Evolutionary conservation across 2,329 filamentous ascomycete species (phyloP), one percentile per base, ranked within the genome.

Genomic region (Nigrospora oryzae): DNA sequence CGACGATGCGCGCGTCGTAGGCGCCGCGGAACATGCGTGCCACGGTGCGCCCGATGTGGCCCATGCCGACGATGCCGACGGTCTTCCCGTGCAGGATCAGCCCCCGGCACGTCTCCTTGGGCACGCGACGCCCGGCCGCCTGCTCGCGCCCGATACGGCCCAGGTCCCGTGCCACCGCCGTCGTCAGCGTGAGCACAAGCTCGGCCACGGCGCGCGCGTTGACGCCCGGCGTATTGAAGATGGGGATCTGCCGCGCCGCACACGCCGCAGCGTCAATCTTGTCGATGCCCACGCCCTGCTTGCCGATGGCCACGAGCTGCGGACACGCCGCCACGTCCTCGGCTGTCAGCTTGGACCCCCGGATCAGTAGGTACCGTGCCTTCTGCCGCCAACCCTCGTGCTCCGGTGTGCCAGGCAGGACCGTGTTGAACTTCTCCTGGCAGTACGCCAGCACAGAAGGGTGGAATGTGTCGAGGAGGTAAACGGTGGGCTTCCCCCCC

Each of bases 61-160:
- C 82, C 81, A 85, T 84, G 4, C 82, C 82, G 36, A 86, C 56
- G 38, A 86, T 82, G 1, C 82, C 82, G 7, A 86, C 66, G 4
- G 74, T 67, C 60, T 84, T 84, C 19, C 78, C 80, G 56, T 82
- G 65, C 1, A 81, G 82, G 53, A 84, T 80, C 53, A 82, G 78
- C 1, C 81, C 81, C 1, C 57, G 63, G 48, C 68, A 71, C 1
- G 56, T 60, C 44, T 70, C 66, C 50, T 70, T 72, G 12, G 56
- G 58, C 0, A 66, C 58, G 0, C 51, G 40, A 1, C 55, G 47
- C 3, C 62, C 62, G 0, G 46, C 41, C 7, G 53, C 55, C 36
- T 65, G 63, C 23, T 31, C 34, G 14, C 36, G 42, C 1, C 53
- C 51, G 10, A 68, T 66, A 3, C 49, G 48, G 1, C 58, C 54